phyloP scores from a whole-genome alignment of 371 early-diverging fungal species.

The Zychaea mexicana region DNA sequence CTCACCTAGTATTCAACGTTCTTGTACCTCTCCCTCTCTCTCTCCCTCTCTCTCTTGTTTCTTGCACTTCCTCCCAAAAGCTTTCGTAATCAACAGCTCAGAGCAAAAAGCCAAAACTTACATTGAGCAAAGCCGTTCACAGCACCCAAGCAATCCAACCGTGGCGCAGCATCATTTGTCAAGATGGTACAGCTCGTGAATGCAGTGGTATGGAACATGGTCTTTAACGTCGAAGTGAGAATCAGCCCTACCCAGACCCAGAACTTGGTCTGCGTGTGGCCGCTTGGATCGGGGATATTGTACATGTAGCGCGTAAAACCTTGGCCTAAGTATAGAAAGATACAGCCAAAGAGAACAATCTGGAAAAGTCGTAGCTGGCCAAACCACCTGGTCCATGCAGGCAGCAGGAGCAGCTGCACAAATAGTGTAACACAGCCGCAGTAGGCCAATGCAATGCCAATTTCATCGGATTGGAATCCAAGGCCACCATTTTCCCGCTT shows the following conservation, averaged over 20 bases:
- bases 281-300: constrained; percentile 29
- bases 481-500: constrained; percentile 52
- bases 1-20: no score
- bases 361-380: constrained; percentile 57
- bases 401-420: constrained; percentile 54
- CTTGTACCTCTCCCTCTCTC: no score
- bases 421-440: constrained; percentile 53
- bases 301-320: constrained; percentile 37
- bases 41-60: no score
- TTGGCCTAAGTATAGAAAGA: constrained; percentile 47
- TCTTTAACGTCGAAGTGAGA: constrained; percentile 29
- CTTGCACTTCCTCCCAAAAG: no score
- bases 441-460: constrained; percentile 59
- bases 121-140: constrained; percentile 49
- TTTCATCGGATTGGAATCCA: constrained; percentile 48
- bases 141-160: constrained; percentile 33
- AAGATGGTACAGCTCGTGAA: constrained; percentile 40
- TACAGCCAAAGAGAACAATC: constrained; percentile 34
- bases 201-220: constrained; percentile 35
- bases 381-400: constrained; percentile 43
- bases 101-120: constrained; percentile 12
- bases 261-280: constrained; percentile 29
- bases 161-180: constrained; percentile 36
- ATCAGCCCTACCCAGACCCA: constrained; percentile 54
- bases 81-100: neutral